Evolutionary conservation across 257 asterid species (phyloP), one percentile per base, ranked within the genome.

Genomic region (Petunia secreta): DNA sequence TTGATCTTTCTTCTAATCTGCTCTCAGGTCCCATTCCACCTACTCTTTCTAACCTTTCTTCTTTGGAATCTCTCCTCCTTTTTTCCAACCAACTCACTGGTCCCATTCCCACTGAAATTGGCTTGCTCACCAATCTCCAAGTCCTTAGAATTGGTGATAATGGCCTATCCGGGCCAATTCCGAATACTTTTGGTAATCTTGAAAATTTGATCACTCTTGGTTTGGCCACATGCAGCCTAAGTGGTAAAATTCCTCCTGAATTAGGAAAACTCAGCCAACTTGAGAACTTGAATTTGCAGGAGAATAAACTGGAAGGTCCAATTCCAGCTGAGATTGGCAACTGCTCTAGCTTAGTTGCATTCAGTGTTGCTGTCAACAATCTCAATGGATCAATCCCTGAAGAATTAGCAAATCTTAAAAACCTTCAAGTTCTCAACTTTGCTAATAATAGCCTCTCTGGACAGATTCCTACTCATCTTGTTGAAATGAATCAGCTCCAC

Each of bases 11-110:
- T 69, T 80, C 86, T 62, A 93, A 94, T 65, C 65, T 7, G 4
- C 89, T 92, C 79, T 77, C 97, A 16, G 98, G 98, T 50, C 91
- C 97, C 94, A 93, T 93, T 50, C 99, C 99, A 91, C 86, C 98
- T 81, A 53, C 94, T 85, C 90, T 94, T 44, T 87, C 97, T 74
- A 89, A 89, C 87, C 94, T 93, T 36, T 83, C 95, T 37, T 85
- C 88, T 54, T 83, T 93, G 90, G 85, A 90, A 83, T 87, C 88
- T 59, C 55, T 94, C 83, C 90, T 91, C 57, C 94, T 94, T 58
- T 93, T 87, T 85, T 91, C 99, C 44, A 93, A 92, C 90, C 91
- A 81, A 55, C 92, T 95, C 85, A 85, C 91, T 80, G 99, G 99
- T 77, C 84, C 91, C 90, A 92, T 95, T 16, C 99, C 99, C 0